A percentile compares a stretch with the other conserved stretches of the same genome.
Evolutionary conservation across 257 asterid species (phyloP).

Genomic region (Solanum microdontum): DNA sequence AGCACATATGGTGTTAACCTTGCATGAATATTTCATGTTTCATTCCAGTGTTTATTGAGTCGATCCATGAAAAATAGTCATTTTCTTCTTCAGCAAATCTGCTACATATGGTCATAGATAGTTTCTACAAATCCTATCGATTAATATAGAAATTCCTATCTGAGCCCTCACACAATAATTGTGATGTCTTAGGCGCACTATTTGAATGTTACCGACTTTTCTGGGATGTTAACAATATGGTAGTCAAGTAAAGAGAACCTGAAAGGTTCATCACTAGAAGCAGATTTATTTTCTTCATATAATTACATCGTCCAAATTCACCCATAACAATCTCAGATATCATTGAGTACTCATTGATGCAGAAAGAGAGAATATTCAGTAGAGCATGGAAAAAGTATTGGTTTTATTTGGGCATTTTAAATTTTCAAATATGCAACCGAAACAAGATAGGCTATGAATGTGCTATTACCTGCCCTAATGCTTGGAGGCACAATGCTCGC

Average conservation of each 20-base stretch:
- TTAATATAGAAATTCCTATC: neutral
- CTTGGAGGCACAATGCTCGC: slow-evolving; percentile 94
- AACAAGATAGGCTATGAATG: slow-evolving; percentile 1
- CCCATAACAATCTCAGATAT: neutral
- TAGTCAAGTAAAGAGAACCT: neutral
- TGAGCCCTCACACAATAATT: neutral
- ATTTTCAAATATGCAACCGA: neutral
- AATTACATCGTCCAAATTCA: neutral
- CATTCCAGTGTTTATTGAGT: neutral
- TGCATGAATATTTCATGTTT: neutral
- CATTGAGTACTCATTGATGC: neutral
- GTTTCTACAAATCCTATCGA: neutral
- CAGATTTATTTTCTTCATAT: neutral
- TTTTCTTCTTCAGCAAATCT: neutral
- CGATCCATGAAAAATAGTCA: neutral
- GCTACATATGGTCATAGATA: neutral
- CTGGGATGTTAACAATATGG: neutral
- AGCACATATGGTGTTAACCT: neutral
- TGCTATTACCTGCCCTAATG: slow-evolving; percentile 77
- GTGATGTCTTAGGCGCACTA: neutral
- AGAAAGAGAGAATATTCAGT: neutral
- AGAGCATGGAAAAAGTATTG: neutral
- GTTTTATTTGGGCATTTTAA: neutral
- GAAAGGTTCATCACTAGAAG: neutral
- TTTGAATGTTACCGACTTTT: neutral